Evolutionary conservation across 805 yeast genomes (phyloP).

Genomic region (Jamesozyma lodderae): DNA sequence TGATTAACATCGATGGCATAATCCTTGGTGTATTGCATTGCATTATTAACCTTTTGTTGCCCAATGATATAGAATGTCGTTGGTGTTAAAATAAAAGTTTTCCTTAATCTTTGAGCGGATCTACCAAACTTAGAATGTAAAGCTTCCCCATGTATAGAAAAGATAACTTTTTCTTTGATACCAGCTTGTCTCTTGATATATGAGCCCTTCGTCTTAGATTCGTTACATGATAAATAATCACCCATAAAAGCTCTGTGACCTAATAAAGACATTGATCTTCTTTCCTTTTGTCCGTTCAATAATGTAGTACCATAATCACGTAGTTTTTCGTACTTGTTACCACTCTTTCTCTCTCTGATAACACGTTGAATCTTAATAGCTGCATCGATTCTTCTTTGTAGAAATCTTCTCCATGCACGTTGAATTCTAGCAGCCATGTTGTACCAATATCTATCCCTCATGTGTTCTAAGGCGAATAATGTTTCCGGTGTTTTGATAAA

Average conservation of each 20-base stretch:
- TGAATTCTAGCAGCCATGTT: conserved; percentile 97
- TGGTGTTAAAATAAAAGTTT: conserved; percentile 63
- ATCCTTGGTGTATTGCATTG: conserved; percentile 53
- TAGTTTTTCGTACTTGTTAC: conserved; percentile 73
- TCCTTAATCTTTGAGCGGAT: conserved; percentile 69
- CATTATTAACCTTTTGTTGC: conserved; percentile 58
- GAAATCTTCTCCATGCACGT: conserved; percentile 87
- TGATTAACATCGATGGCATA: conserved; percentile 48
- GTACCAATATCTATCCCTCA: conserved; percentile 97
- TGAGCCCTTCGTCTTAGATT: conserved; percentile 64
- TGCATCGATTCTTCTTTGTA: conserved; percentile 74
- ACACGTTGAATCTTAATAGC: conserved; percentile 74
- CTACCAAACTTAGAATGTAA: conserved; percentile 84
- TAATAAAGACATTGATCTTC: conserved; percentile 77
- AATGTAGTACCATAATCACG: conserved; percentile 76
- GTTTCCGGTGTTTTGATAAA: conserved; percentile 97
- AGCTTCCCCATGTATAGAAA: conserved; percentile 75
- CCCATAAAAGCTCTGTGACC: conserved; percentile 90
- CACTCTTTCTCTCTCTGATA: conserved; percentile 73
- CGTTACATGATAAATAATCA: conserved; percentile 85
- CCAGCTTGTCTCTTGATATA: conserved; percentile 63
- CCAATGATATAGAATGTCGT: conserved; percentile 58
- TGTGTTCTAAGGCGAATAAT: conserved; percentile 84
- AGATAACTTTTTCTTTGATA: conserved; percentile 58
- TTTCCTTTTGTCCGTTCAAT: conserved; percentile 69